Evolutionary conservation across 169 alveolate genomes (phyloP).

Genomic region (Amoebophrya sp.): DNA sequence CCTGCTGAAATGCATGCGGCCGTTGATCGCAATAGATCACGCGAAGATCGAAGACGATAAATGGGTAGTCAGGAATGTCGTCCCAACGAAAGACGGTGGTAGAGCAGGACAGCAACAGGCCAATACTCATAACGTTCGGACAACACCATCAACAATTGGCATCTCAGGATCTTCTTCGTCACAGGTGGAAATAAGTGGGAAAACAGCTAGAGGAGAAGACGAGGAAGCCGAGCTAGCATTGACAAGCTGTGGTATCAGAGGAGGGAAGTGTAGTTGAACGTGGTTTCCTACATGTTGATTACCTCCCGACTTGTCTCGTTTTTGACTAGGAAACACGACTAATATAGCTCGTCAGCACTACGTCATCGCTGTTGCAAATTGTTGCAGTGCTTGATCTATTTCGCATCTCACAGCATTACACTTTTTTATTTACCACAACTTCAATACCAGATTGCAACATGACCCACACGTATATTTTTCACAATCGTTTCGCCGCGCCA

Average conservation of each 20-base stretch:
- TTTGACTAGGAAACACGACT: too few relatives aligned
- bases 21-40: not conserved
- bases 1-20: constrained; percentile 22
- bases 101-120: not conserved
- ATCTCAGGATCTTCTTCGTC: not conserved
- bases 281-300: too few relatives aligned
- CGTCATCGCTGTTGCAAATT: too few relatives aligned
- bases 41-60: not conserved
- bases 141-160: not conserved
- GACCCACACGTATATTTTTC: too few relatives aligned
- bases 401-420: too few relatives aligned
- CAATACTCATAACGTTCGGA: not conserved
- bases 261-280: not conserved
- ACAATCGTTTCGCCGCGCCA: too few relatives aligned
- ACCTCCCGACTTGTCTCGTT: too few relatives aligned
- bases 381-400: too few relatives aligned
- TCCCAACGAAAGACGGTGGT: not conserved
- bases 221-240: not conserved
- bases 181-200: not conserved
- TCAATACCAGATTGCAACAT: too few relatives aligned
- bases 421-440: too few relatives aligned
- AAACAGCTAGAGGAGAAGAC: not conserved
- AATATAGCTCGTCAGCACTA: too few relatives aligned
- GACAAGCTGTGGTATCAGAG: not conserved
- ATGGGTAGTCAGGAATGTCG: not conserved